phyloP scores from a whole-genome alignment of 192 early-diverging fungal genomes.

The Backusella parvicylindrica region DNA sequence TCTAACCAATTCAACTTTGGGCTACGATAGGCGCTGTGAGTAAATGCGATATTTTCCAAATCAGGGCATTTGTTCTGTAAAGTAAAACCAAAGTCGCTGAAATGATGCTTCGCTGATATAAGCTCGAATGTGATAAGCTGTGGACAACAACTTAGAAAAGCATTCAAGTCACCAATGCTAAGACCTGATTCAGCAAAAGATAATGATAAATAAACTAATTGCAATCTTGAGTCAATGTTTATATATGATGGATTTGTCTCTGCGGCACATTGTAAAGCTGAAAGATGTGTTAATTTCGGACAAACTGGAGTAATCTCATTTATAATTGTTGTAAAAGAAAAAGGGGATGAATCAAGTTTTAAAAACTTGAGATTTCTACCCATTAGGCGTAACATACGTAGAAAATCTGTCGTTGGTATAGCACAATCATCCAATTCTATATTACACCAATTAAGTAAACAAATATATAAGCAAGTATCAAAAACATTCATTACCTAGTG shows the following conservation, averaged over 20 bases:
- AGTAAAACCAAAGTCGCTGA: not conserved
- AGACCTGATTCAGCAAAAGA: not conserved
- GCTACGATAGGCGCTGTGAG: not conserved
- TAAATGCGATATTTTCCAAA: not conserved
- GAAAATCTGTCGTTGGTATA: not conserved
- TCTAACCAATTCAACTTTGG: not conserved
- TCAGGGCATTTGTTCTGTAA: not conserved
- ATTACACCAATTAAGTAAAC: not conserved
- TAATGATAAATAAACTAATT: not conserved
- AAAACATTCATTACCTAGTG: not conserved
- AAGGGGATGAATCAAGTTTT: not conserved
- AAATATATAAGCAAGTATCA: not conserved
- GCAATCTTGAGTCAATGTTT: not conserved
- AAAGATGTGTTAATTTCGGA: constrained; percentile 4
- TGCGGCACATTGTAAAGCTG: not conserved
- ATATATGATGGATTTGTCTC: not conserved
- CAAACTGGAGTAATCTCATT: not conserved
- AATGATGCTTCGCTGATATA: not conserved
- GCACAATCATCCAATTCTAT: not conserved
- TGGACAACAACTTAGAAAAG: not conserved
- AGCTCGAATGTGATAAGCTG: not conserved
- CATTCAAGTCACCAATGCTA: not conserved
- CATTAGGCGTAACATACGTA: not conserved
- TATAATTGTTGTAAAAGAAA: not conserved
- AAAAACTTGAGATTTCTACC: constrained; percentile 8